Conservation (phyloP, 805 yeast species). For the Jamesozyma rosinii region DNA sequence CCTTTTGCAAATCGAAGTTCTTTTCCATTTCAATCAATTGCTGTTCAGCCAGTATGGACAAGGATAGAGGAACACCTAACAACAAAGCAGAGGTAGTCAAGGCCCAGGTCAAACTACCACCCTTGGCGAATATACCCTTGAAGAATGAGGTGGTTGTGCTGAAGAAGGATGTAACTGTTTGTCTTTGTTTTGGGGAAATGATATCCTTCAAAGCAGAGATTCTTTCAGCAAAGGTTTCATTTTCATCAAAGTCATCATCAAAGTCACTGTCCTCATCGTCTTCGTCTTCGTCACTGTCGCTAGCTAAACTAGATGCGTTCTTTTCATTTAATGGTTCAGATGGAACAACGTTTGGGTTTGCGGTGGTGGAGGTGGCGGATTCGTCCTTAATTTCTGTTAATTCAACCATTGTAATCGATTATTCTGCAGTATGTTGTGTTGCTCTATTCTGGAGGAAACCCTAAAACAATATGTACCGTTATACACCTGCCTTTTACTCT, state of each 20-base stretch:
- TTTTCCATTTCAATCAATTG: constrained; percentile 91
- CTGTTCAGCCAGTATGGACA: constrained; percentile 84
- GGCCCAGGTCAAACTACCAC: constrained; percentile 79
- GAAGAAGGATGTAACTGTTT: constrained; percentile 31
- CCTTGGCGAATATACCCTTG: constrained; percentile 41
- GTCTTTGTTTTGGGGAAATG: constrained; percentile 79
- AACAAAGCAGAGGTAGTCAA: constrained; percentile 73
- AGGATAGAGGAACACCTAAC: constrained; percentile 85
- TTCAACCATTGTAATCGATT: constrained; percentile 24
- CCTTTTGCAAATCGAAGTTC: constrained; percentile 74
- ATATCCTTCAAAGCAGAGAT: constrained; percentile 85
- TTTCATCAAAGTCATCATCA: constrained; percentile 61
- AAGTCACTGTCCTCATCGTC: constrained; percentile 44
- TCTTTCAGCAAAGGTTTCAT: constrained; percentile 83
- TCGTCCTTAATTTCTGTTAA: constrained; percentile 30
- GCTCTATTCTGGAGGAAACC: too few relatives aligned
- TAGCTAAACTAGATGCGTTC: constrained; percentile 22
- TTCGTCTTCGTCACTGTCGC: constrained; percentile 32
- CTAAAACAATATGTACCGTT: too few relatives aligned
- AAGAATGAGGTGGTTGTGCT: constrained; percentile 34
- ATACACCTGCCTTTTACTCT: too few relatives aligned
- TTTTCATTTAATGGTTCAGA: constrained; percentile 50
- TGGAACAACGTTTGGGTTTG: constrained; percentile 16
- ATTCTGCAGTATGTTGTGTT: background rate
- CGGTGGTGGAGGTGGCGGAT: constrained; percentile 9